Evolutionary conservation across 192 early-diverging fungal species (phyloP).

Genomic region (Gigaspora rosea): DNA sequence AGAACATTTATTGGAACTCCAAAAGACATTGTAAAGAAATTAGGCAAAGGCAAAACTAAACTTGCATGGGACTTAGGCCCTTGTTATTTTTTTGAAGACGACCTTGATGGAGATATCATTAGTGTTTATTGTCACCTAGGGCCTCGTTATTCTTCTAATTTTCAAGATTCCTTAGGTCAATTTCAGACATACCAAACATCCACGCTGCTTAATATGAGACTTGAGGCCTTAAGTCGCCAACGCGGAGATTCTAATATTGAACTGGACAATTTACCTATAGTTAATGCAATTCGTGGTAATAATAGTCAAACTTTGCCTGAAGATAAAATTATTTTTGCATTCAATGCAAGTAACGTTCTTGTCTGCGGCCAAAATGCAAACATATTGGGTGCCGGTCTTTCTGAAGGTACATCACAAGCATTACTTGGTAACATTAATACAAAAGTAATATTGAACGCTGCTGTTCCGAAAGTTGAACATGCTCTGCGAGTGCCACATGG

Average conservation of each 20-base stretch:
- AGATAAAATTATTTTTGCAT: slow-evolving; percentile 64
- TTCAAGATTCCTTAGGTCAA: slow-evolving; percentile 63
- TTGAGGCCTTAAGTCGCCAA: slow-evolving; percentile 45
- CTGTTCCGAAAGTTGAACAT: slow-evolving; percentile 55
- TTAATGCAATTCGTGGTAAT: slow-evolving; percentile 54
- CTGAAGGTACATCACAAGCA: slow-evolving; percentile 35
- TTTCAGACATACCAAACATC: slow-evolving; percentile 72
- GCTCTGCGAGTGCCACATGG: slow-evolving; percentile 43
- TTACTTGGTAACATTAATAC: slow-evolving; percentile 28
- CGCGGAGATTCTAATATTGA: slow-evolving; percentile 36
- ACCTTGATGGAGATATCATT: slow-evolving; percentile 59
- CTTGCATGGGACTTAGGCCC: slow-evolving; percentile 67
- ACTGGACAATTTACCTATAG: slow-evolving; percentile 50
- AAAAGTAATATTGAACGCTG: slow-evolving; percentile 51
- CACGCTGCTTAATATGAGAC: slow-evolving; percentile 51
- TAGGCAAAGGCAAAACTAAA: slow-evolving; percentile 33
- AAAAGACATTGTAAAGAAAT: slow-evolving; percentile 4
- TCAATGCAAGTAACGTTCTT: slow-evolving; percentile 56
- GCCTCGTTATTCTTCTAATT: too few relatives aligned
- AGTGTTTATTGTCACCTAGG: slow-evolving; percentile 65
- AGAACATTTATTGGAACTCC: slow-evolving; percentile 23
- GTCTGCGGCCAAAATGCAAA: slow-evolving; percentile 41
- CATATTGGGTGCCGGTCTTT: slow-evolving; percentile 36
- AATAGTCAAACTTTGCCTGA: slow-evolving; percentile 54
- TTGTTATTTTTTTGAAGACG: slow-evolving; percentile 63